Conservation (phyloP, 345 rosid species). For the Hibiscus syriacus region DNA sequence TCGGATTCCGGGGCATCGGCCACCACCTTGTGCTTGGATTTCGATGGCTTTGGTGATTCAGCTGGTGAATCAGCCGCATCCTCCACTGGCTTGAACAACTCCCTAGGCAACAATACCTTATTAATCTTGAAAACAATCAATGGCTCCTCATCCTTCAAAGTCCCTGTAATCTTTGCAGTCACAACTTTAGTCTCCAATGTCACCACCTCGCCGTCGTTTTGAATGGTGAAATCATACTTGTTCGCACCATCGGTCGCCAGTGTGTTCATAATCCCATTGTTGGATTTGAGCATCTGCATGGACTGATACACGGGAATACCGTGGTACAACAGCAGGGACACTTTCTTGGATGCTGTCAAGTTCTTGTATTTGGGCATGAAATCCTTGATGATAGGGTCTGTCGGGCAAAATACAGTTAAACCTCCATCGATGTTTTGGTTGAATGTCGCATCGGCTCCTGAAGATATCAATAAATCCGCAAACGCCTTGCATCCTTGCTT, state of each 20-base stretch:
- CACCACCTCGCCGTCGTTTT: constrained; percentile 69
- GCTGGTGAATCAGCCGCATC: no score
- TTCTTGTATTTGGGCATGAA: constrained; percentile 75
- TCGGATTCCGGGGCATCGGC: constrained; percentile 47
- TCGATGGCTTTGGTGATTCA: constrained; percentile 20
- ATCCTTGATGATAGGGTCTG: constrained; percentile 46
- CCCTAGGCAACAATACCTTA: constrained; percentile 70
- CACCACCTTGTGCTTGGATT: background rate
- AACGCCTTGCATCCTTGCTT: constrained; percentile 86
- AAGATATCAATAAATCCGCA: constrained; percentile 47
- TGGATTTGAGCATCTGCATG: constrained; percentile 60
- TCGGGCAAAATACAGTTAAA: constrained; percentile 80
- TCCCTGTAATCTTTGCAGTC: constrained; percentile 57
- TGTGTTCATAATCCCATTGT: constrained; percentile 75
- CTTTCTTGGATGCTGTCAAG: constrained; percentile 56
- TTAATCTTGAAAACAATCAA: constrained; percentile 60
- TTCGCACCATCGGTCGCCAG: constrained; percentile 77
- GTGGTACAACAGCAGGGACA: constrained; percentile 60
- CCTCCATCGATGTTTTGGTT: constrained; percentile 77
- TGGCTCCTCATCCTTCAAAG: constrained; percentile 72
- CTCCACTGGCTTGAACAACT: constrained; percentile 56
- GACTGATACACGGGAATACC: constrained; percentile 78
- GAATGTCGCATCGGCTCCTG: constrained; percentile 58
- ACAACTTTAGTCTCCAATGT: constrained; percentile 57
- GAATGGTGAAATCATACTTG: constrained; percentile 72